Conservation (phyloP, 345 rosid species). For the Hypericum androsaemum region DNA sequence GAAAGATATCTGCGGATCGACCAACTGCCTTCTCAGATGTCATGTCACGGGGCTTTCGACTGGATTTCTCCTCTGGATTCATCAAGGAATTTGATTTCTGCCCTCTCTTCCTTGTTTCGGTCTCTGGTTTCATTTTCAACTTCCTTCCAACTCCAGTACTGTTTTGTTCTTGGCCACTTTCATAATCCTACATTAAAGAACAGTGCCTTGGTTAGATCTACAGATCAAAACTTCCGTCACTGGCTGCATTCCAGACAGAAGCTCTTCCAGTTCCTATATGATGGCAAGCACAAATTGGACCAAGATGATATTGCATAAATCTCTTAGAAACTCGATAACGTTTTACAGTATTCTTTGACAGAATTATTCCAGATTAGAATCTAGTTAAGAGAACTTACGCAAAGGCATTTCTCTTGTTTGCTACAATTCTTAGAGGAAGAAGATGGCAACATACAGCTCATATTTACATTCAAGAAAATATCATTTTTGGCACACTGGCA, state of each 20-base stretch:
- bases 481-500: too few relatives aligned
- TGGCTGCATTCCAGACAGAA: constrained; percentile 12
- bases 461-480: too few relatives aligned
- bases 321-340: too few relatives aligned
- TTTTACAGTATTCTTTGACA: too few relatives aligned
- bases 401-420: too few relatives aligned
- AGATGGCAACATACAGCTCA: too few relatives aligned
- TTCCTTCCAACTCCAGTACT: constrained; percentile 15
- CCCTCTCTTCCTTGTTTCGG: constrained; percentile 42
- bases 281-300: too few relatives aligned
- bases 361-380: too few relatives aligned
- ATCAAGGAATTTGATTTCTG: constrained; percentile 54
- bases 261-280: constrained; percentile 19
- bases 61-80: constrained; percentile 59
- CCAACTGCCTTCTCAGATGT: constrained; percentile 26
- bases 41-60: constrained; percentile 28
- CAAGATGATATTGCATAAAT: too few relatives aligned
- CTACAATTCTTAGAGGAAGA: too few relatives aligned
- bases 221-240: constrained; percentile 8
- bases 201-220: constrained; percentile 16
- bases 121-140: constrained; percentile 27
- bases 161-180: constrained; percentile 9
- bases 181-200: constrained; percentile 10
- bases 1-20: constrained; percentile 7
- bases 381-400: too few relatives aligned